phyloP scores from a whole-genome alignment of 768 basidiomycete genomes.

The Serendipita vermifera region DNA sequence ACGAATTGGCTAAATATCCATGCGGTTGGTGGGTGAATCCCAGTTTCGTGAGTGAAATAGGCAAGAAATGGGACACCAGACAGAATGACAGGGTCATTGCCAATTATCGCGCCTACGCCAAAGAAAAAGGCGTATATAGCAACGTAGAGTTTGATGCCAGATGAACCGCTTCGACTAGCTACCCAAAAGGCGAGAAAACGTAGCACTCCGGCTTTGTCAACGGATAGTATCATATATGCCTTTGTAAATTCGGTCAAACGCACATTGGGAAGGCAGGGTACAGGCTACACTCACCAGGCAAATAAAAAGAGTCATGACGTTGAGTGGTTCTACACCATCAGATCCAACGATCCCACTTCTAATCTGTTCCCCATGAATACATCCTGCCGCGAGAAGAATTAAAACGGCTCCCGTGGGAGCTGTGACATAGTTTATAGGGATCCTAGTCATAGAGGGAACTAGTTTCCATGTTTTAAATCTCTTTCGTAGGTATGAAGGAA shows the following conservation, averaged over 20 bases:
- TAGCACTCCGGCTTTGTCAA: conserved; percentile 80
- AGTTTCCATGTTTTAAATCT: conserved; percentile 10
- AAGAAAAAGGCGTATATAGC: conserved; percentile 80
- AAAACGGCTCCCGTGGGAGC: conserved; percentile 31
- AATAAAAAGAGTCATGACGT: conserved; percentile 87
- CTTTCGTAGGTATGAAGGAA: conserved; percentile 15
- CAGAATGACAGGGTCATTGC: conserved; percentile 89
- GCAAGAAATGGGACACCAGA: conserved; percentile 83
- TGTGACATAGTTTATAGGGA: conserved; percentile 23
- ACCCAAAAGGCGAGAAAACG: conserved; percentile 84
- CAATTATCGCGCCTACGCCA: conserved; percentile 61
- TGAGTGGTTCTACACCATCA: conserved; percentile 74
- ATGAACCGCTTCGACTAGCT: conserved; percentile 54
- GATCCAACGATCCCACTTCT: conserved; percentile 67
- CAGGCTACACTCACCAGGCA: conserved; percentile 38
- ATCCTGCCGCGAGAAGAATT: conserved; percentile 26
- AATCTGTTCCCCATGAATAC: conserved; percentile 35
- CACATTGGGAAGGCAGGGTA: too few relatives aligned
- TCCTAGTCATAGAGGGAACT: not conserved
- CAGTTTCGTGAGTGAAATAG: conserved; percentile 67
- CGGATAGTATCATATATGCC: conserved; percentile 81
- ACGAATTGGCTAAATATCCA: conserved; percentile 34
- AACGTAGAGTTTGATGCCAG: conserved; percentile 59
- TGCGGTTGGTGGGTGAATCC: conserved; percentile 27
- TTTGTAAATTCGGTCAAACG: conserved; percentile 7